Percentiles rank a stretch among this genome's conserved stretches.
Conservation (phyloP, 1,284 basidiomycete genomes). For the Malassezia yamatoensis region DNA sequence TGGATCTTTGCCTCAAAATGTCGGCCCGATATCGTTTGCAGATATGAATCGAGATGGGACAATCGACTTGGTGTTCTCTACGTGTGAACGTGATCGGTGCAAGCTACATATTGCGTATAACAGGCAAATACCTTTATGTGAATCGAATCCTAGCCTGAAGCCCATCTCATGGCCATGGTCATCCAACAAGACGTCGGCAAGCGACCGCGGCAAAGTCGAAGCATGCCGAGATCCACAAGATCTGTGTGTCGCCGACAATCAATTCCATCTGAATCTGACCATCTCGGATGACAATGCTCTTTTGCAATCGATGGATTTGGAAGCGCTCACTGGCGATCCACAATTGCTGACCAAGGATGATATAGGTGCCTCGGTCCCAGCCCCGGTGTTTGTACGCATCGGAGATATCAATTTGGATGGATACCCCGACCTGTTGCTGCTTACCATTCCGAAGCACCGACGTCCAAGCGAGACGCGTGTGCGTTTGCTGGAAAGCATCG, state of each 20-base stretch:
- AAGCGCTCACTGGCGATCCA: constrained; percentile 5
- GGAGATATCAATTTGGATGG: constrained; percentile 92
- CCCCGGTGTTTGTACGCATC: constrained; percentile 65
- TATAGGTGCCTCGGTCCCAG: constrained; percentile 54
- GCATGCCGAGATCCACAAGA: constrained; percentile 58
- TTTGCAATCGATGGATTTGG: constrained; percentile 2
- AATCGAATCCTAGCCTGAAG: background rate
- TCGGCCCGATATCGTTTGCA: constrained; percentile 73
- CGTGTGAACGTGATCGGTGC: constrained; percentile 64
- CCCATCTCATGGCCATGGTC: background rate
- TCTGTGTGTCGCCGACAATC: constrained; percentile 69
- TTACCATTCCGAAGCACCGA: constrained; percentile 54
- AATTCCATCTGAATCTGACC: constrained; percentile 67
- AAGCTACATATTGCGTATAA: constrained; percentile 87
- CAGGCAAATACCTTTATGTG: constrained; percentile 75
- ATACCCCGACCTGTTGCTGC: constrained; percentile 71
- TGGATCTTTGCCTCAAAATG: constrained; percentile 64
- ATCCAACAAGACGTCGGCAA: background rate
- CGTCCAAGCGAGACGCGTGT: constrained; percentile 53
- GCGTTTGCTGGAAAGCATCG: constrained; percentile 62
- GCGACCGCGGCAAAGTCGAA: background rate
- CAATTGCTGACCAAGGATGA: constrained; percentile 64
- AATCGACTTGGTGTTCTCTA: constrained; percentile 84
- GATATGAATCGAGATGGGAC: constrained; percentile 94
- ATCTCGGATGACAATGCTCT: constrained; percentile 52